phyloP scores from a whole-genome alignment of 1,284 basidiomycete species.

The Marasmius sp. region DNA sequence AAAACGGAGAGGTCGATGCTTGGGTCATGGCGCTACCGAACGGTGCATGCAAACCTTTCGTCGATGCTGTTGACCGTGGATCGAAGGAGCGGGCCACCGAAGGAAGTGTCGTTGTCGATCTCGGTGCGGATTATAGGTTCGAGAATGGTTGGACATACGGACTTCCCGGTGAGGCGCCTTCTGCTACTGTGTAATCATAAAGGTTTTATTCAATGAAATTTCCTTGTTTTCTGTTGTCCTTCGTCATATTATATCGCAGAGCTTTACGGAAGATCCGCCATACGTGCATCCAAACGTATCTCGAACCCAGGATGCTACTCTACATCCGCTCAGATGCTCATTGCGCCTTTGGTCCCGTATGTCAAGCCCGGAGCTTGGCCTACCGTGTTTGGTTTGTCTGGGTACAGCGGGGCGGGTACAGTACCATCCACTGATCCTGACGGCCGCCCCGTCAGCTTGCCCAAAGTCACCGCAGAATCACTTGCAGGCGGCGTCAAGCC shows the following conservation, averaged over 20 bases:
- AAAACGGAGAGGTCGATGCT: conserved; percentile 86
- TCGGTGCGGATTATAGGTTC: conserved; percentile 95
- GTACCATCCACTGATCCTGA: conserved; percentile 64
- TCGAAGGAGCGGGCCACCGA: conserved; percentile 53
- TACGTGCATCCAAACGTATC: conserved; percentile 79
- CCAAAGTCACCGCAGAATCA: conserved; percentile 82
- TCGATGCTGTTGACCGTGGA: conserved; percentile 88
- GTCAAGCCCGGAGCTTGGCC: conserved; percentile 69
- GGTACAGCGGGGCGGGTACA: conserved; percentile 95
- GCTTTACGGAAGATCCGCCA: conserved; percentile 77
- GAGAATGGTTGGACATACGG: conserved; percentile 96
- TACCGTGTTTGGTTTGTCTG: conserved; percentile 91
- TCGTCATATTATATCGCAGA: conserved; percentile 53
- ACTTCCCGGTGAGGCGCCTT: conserved; percentile 87
- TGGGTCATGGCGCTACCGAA: conserved; percentile 99
- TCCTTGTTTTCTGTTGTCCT: conserved; percentile 25
- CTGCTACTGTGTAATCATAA: conserved; percentile 28
- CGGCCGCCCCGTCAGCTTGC: conserved; percentile 72
- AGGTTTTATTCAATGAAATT: conserved; percentile 32
- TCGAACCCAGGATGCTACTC: conserved; percentile 98
- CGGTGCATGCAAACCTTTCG: conserved; percentile 95
- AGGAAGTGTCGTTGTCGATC: conserved; percentile 82
- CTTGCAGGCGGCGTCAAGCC: conserved; percentile 79
- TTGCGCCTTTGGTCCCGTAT: conserved; percentile 85
- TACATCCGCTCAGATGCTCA: conserved; percentile 88